Percentiles rank a stretch among this genome's conserved stretches.
These are phyloP conservation scores for Dysphania ambrosioides DNA, from an alignment of 148 eudicot species.

Conservation along the genomic window DNA sequence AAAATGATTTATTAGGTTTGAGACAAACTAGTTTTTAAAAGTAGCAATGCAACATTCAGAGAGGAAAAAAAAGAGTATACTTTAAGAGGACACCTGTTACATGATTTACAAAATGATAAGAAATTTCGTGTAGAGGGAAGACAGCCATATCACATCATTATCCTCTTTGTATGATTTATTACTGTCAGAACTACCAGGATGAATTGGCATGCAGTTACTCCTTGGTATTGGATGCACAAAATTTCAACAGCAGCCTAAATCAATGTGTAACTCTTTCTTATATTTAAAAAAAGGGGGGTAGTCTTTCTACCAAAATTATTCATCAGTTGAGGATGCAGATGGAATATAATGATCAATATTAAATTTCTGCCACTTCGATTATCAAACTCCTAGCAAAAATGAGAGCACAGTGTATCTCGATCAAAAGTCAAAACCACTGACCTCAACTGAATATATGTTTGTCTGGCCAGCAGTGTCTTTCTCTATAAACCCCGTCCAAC, in stretches of 20 bases:
- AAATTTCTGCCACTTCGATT: background rate
- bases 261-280: background rate
- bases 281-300: too few relatives aligned
- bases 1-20: background rate
- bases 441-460: conserved; percentile 96
- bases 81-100: too few relatives aligned
- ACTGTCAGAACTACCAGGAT: background rate
- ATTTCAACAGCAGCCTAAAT: background rate
- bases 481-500: conserved; percentile 96
- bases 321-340: background rate
- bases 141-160: background rate
- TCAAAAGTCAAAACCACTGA: conserved; percentile 33
- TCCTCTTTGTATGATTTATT: background rate
- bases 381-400: background rate
- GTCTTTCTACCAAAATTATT: background rate
- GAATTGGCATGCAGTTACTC: background rate
- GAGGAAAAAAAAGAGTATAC: background rate
- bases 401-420: background rate
- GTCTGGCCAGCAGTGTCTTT: conserved; percentile 99
- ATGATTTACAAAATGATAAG: background rate
- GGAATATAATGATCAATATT: too few relatives aligned
- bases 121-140: background rate
- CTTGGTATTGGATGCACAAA: background rate
- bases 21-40: too few relatives aligned
- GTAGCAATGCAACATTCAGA: too few relatives aligned